Conservation (phyloP, 2,329 filamentous ascomycete species). For the Hortaea sp. region DNA sequence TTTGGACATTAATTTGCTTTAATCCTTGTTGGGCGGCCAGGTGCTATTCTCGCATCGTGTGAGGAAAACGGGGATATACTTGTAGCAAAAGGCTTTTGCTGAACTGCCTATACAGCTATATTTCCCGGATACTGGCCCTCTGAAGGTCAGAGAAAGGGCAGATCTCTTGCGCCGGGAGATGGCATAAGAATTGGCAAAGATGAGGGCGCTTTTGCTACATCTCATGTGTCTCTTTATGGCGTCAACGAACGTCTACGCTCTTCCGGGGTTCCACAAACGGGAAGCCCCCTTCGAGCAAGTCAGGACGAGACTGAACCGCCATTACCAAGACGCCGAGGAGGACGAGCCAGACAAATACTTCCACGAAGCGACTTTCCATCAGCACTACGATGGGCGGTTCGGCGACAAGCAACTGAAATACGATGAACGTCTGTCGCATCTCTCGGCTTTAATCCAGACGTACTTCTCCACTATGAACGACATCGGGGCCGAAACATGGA, state of each 20-base stretch:
- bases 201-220: no score
- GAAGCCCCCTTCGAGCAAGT: slow-evolving; percentile 37
- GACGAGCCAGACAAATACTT: slow-evolving; percentile 42
- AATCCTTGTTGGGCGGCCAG: no score
- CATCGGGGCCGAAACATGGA: slow-evolving; percentile 50
- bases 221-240: no score
- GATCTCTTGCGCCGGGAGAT: no score
- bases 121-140: no score
- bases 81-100: no score
- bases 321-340: slow-evolving; percentile 21
- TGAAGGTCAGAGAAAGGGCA: no score
- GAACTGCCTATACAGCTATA: no score
- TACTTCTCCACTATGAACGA: slow-evolving; percentile 48
- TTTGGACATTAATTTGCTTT: no score
- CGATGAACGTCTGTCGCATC: slow-evolving; percentile 37
- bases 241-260: background rate
- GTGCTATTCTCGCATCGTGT: no score
- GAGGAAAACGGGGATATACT: no score
- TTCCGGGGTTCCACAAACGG: background rate
- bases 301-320: slow-evolving; percentile 28
- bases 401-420: slow-evolving; percentile 36
- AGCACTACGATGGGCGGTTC: slow-evolving; percentile 50
- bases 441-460: slow-evolving; percentile 44
- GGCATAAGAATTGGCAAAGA: no score
- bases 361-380: slow-evolving; percentile 42